These are phyloP conservation scores for Populus euphratica DNA, from an alignment of 345 rosid genomes.

Conservation along the genomic window DNA sequence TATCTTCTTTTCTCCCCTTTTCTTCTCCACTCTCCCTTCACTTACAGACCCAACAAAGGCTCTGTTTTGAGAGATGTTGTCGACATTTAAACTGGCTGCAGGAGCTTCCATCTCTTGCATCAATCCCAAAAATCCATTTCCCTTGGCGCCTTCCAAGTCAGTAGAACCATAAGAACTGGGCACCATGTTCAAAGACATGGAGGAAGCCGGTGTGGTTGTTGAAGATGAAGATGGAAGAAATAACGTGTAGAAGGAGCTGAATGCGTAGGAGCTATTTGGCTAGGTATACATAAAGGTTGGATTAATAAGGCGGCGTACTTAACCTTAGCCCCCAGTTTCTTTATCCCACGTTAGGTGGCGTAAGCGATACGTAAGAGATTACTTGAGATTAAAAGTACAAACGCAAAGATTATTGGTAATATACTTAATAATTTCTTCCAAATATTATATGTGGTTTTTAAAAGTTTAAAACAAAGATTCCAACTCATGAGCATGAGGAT, in stretches of 20 bases:
- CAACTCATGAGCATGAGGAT: too few species aligned
- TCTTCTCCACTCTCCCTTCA: conserved; percentile 25
- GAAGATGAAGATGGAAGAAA: conserved; percentile 26
- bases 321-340: background rate
- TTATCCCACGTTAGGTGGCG: conserved; percentile 25
- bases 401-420: too few species aligned
- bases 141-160: conserved; percentile 14
- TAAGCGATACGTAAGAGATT: conserved; percentile 31
- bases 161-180: background rate
- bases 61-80: background rate
- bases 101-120: conserved; percentile 25
- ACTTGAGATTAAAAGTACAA: background rate
- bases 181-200: conserved; percentile 15
- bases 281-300: background rate
- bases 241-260: background rate
- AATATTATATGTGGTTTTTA: background rate
- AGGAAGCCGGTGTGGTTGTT: conserved; percentile 5
- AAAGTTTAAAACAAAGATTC: too few species aligned
- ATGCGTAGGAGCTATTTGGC: background rate
- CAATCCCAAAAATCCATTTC: conserved; percentile 32
- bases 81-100: background rate
- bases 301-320: background rate
- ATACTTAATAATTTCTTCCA: background rate
- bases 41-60: conserved; percentile 17
- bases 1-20: conserved; percentile 49